Evolutionary conservation across 2,329 filamentous ascomycete genomes (phyloP).

Genomic region (Penicillium sp.): DNA sequence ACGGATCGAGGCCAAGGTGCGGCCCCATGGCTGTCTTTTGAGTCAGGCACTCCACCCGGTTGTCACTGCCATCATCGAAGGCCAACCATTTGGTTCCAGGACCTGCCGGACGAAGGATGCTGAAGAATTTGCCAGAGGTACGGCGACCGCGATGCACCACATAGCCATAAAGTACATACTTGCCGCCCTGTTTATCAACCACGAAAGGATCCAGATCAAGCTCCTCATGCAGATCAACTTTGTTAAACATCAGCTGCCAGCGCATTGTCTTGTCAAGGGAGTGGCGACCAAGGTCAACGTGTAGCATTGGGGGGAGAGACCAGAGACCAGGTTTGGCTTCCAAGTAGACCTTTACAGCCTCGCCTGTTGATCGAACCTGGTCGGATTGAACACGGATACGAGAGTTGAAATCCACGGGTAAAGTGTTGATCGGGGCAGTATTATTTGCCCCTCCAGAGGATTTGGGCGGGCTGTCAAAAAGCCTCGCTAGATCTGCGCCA

Average conservation of each 20-base stretch:
- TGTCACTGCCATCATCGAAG: slow-evolving; percentile 56
- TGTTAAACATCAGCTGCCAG: slow-evolving; percentile 57
- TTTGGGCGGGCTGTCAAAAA: slow-evolving; percentile 47
- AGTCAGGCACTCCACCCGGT: slow-evolving; percentile 57
- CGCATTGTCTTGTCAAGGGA: slow-evolving; percentile 53
- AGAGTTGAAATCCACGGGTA: slow-evolving; percentile 40
- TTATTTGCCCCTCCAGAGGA: slow-evolving; percentile 13
- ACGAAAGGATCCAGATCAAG: slow-evolving; percentile 46
- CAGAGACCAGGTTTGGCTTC: slow-evolving; percentile 37
- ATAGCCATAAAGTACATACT: slow-evolving; percentile 60
- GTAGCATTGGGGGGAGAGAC: slow-evolving; percentile 50
- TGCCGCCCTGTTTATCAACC: slow-evolving; percentile 34
- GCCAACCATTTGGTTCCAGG: slow-evolving; percentile 58
- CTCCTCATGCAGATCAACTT: slow-evolving; percentile 56
- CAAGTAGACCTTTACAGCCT: slow-evolving; percentile 36
- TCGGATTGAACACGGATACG: slow-evolving; percentile 41
- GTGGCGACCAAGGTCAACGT: slow-evolving; percentile 58
- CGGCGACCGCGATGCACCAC: slow-evolving; percentile 59
- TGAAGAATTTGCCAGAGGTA: slow-evolving; percentile 58
- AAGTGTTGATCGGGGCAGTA: slow-evolving; percentile 33
- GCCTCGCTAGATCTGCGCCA: slow-evolving; percentile 39
- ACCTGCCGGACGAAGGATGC: slow-evolving; percentile 58
- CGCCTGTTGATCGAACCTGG: slow-evolving; percentile 37
- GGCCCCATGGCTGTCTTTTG: slow-evolving; percentile 53
- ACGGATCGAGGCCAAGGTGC: slow-evolving; percentile 49